These are phyloP conservation scores for Aspergillus bridgeri DNA, from an alignment of 495 filamentous ascomycete genomes.

Conservation along the genomic window DNA sequence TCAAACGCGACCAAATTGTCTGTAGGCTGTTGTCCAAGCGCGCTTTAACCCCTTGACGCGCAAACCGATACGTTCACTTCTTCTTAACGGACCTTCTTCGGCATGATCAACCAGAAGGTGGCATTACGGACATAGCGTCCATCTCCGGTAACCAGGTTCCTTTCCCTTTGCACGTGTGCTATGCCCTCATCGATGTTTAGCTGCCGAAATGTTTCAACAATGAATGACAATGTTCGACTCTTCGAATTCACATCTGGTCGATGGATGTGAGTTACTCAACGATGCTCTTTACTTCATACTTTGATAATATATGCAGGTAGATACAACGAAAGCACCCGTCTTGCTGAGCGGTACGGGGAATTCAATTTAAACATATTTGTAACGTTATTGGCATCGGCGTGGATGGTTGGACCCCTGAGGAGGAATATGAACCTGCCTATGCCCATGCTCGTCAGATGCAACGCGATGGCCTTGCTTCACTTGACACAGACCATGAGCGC, in stretches of 20 bases:
- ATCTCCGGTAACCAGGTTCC: background rate
- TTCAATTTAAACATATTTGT: conserved; percentile 9
- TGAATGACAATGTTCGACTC: conserved; percentile 9
- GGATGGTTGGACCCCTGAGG: conserved; percentile 19
- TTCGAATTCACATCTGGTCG: conserved; percentile 14
- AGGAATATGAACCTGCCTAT: conserved; percentile 19
- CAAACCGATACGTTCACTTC: conserved; percentile 8
- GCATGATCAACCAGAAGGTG: conserved; percentile 4
- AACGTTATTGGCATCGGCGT: conserved; percentile 15
- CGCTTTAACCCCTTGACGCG: background rate
- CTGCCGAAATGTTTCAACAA: conserved; percentile 6
- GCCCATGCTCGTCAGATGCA: conserved; percentile 11
- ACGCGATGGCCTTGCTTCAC: conserved; percentile 13
- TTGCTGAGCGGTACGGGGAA: conserved; percentile 5
- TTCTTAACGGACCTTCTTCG: conserved; percentile 3
- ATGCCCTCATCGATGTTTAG: conserved; percentile 2
- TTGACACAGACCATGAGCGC: conserved; percentile 14
- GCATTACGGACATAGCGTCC: conserved; percentile 7
- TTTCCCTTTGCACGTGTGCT: conserved; percentile 1
- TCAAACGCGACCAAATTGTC: too few relatives aligned
- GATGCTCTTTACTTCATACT: conserved; percentile 2
- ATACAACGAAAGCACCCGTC: conserved; percentile 11
- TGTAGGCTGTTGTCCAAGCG: background rate
- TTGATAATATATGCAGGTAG: conserved; percentile 8
- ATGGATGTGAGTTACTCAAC: conserved; percentile 12